Conservation (phyloP, 108 stramenopile species). For the Stephanodiscus minutulus region DNA sequence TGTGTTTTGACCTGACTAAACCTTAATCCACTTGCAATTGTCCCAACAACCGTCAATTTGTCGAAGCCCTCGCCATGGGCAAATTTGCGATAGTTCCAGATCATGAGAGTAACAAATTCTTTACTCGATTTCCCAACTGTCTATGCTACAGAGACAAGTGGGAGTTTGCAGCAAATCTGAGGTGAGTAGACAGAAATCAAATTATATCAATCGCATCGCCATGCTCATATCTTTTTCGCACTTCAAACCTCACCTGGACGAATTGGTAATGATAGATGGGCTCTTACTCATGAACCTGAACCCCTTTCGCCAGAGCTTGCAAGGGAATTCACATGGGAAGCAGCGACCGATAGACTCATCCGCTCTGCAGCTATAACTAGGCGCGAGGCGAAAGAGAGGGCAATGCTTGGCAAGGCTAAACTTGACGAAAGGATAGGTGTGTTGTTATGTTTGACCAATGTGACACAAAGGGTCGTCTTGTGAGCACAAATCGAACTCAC, state of each 20-base stretch:
- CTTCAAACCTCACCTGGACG: background rate
- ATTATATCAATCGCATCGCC: background rate
- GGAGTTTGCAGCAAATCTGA: conserved; percentile 76
- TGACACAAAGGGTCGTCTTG: no score
- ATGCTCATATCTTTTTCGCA: background rate
- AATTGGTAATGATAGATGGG: conserved; percentile 48
- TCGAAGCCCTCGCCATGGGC: conserved; percentile 74
- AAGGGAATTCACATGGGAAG: conserved; percentile 77
- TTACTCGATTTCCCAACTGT: conserved; percentile 75
- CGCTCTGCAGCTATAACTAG: conserved; percentile 67
- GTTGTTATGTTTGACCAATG: no score
- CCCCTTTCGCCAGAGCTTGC: conserved; percentile 67
- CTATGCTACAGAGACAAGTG: conserved; percentile 69
- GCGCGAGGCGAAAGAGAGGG: conserved; percentile 59
- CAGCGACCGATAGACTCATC: conserved; percentile 80
- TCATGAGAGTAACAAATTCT: conserved; percentile 75
- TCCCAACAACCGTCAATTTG: background rate
- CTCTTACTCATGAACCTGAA: conserved; percentile 76
- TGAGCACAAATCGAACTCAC: no score
- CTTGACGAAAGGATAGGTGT: conserved; percentile 69
- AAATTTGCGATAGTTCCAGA: conserved; percentile 78
- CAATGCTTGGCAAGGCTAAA: conserved; percentile 53
- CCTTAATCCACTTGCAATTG: no score
- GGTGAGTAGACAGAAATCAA: background rate
- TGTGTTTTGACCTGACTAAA: no score